These are phyloP conservation scores for Candida odintsovae DNA, from an alignment of 805 yeast genomes.

Conservation along the genomic window DNA sequence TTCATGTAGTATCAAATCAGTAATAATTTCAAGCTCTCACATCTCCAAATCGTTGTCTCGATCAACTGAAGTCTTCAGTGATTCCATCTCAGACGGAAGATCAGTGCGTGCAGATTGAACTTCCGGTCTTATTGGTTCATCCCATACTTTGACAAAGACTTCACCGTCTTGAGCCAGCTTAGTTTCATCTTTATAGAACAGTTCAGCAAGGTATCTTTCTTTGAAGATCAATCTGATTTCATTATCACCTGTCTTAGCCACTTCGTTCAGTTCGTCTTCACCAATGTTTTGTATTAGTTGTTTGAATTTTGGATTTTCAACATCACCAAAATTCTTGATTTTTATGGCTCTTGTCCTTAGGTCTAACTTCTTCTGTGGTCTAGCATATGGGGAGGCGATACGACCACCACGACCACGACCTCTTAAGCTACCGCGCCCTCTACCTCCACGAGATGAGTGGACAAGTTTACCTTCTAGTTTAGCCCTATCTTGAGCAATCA, in stretches of 20 bases:
- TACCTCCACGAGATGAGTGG: constrained; percentile 2
- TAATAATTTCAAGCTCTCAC: background rate
- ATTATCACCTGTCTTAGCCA: constrained; percentile 3
- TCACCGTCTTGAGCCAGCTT: constrained; percentile 5
- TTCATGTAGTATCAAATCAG: background rate
- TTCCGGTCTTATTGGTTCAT: constrained; percentile 12
- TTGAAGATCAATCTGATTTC: constrained; percentile 17
- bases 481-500: constrained; percentile 17
- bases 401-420: constrained; percentile 10
- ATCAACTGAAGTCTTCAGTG: background rate
- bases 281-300: constrained; percentile 12
- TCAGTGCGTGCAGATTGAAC: background rate
- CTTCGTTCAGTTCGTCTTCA: constrained; percentile 7
- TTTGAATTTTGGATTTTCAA: constrained; percentile 11
- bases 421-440: constrained; percentile 5
- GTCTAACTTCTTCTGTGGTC: constrained; percentile 17
- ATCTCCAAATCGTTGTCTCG: constrained; percentile 2
- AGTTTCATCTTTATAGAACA: constrained; percentile 13
- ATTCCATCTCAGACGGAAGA: background rate
- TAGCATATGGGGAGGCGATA: constrained; percentile 14
- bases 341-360: constrained; percentile 20
- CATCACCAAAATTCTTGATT: constrained; percentile 13
- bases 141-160: constrained; percentile 16
- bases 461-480: constrained; percentile 10
- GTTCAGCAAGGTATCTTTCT: constrained; percentile 20